A percentile compares a stretch with the other conserved stretches of the same genome.
phyloP scores from a whole-genome alignment of 768 basidiomycete species.

The Mrakia blollopis region DNA sequence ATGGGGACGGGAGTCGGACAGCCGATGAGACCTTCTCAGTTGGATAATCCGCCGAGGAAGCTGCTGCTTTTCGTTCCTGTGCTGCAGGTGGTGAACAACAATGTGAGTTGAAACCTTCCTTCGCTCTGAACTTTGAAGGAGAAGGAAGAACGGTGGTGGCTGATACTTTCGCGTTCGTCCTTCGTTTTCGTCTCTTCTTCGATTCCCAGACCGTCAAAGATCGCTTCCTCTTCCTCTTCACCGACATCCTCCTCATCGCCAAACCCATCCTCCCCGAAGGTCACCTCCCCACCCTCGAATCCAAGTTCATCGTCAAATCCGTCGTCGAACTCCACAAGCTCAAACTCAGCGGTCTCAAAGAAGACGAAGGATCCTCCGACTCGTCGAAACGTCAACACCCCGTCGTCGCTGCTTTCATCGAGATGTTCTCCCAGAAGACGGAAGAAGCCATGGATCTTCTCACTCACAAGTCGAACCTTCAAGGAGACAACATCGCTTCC shows the following conservation, averaged over 20 bases:
- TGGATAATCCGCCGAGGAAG: slow-evolving; percentile 83
- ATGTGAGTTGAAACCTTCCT: slow-evolving; percentile 38
- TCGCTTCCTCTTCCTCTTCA: slow-evolving; percentile 94
- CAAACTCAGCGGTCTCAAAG: slow-evolving; percentile 36
- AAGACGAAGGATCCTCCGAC: slow-evolving; percentile 37
- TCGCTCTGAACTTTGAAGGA: too few relatives aligned
- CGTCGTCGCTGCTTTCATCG: slow-evolving; percentile 64
- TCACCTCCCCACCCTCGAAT: slow-evolving; percentile 51
- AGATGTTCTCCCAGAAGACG: slow-evolving; percentile 75
- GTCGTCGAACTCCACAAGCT: slow-evolving; percentile 62
- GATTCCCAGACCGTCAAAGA: slow-evolving; percentile 80
- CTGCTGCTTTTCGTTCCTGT: slow-evolving; percentile 78
- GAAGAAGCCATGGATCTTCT: slow-evolving; percentile 69
- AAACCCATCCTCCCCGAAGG: slow-evolving; percentile 73
- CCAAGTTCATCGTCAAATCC: slow-evolving; percentile 81
- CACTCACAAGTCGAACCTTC: slow-evolving; percentile 55
- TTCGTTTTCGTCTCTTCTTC: slow-evolving; percentile 5
- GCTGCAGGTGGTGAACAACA: slow-evolving; percentile 82
- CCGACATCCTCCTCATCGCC: slow-evolving; percentile 84
- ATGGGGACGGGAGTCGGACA: slow-evolving; percentile 39
- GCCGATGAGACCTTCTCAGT: slow-evolving; percentile 50
- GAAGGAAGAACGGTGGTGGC: too few relatives aligned
- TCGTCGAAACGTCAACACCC: slow-evolving; percentile 50
- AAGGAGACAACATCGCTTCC: slow-evolving; percentile 66
- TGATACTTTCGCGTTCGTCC: background rate